phyloP scores from a whole-genome alignment of 2,329 filamentous ascomycete species.

The Talaromyces sp. region DNA sequence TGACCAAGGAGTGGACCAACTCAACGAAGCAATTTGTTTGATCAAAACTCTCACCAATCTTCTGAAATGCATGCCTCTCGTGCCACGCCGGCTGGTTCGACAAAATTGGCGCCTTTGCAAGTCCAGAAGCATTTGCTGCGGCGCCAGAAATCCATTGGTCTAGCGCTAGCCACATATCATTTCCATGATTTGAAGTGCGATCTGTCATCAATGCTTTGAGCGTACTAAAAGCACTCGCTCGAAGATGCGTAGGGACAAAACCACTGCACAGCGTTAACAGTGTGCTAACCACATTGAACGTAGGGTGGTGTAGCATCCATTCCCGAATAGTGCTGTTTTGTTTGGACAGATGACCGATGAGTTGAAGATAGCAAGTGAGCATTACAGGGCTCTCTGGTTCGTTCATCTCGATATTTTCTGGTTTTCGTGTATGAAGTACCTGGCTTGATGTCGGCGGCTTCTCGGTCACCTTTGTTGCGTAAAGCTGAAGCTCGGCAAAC shows the following conservation, averaged over 20 bases:
- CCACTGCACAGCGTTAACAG: slow-evolving; percentile 76
- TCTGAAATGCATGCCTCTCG: slow-evolving; percentile 62
- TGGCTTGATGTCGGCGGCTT: slow-evolving; percentile 57
- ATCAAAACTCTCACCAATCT: slow-evolving; percentile 73
- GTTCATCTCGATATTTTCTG: slow-evolving; percentile 64
- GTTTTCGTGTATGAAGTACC: slow-evolving; percentile 56
- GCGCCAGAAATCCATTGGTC: slow-evolving; percentile 71
- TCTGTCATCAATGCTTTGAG: slow-evolving; percentile 69
- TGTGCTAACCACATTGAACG: slow-evolving; percentile 65
- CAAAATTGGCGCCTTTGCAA: slow-evolving; percentile 44
- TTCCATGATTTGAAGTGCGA: slow-evolving; percentile 63
- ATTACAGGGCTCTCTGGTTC: slow-evolving; percentile 95
- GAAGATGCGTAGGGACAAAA: slow-evolving; percentile 67
- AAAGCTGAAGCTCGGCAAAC: slow-evolving; percentile 81
- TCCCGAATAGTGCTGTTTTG: slow-evolving; percentile 67
- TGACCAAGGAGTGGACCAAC: slow-evolving; percentile 66
- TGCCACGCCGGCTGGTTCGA: slow-evolving; percentile 39
- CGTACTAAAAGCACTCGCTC: slow-evolving; percentile 77
- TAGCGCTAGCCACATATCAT: slow-evolving; percentile 72
- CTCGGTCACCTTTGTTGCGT: slow-evolving; percentile 71
- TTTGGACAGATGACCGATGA: slow-evolving; percentile 74
- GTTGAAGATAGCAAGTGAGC: slow-evolving; percentile 86
- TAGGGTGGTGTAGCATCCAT: slow-evolving; percentile 65
- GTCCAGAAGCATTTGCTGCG: slow-evolving; percentile 31
- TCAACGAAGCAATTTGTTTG: slow-evolving; percentile 79